phyloP scores from a whole-genome alignment of 2,329 filamentous ascomycete species.

The Tolypocladium tundrense region DNA sequence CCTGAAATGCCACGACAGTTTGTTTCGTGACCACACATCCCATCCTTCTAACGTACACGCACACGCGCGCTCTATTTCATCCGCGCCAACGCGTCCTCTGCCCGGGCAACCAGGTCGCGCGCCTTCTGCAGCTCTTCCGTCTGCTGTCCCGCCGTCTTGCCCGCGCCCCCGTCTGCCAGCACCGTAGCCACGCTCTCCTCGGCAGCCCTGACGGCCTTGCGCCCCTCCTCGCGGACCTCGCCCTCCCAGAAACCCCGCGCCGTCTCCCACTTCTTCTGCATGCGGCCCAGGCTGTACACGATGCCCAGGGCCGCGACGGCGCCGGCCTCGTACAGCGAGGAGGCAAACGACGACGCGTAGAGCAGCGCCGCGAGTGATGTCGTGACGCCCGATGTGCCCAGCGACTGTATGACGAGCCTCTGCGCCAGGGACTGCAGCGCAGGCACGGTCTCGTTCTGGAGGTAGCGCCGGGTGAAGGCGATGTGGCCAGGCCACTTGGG shows the following conservation, averaged over 20 bases:
- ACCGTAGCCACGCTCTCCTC: slow-evolving; percentile 42
- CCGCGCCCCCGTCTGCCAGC: slow-evolving; percentile 22
- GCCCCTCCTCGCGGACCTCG: slow-evolving; percentile 56
- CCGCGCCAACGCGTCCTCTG: slow-evolving; percentile 35
- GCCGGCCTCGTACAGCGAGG: slow-evolving; percentile 49
- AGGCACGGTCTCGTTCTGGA: slow-evolving; percentile 57
- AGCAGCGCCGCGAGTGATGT: slow-evolving; percentile 43
- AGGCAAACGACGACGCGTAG: slow-evolving; percentile 45
- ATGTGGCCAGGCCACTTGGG: slow-evolving; percentile 67
- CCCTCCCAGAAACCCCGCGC: slow-evolving; percentile 53
- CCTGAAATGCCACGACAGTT: not conserved
- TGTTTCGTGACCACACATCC: not conserved
- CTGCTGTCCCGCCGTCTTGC: slow-evolving; percentile 13
- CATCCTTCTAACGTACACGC: not conserved
- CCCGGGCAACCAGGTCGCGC: slow-evolving; percentile 35
- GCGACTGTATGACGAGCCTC: slow-evolving; percentile 62
- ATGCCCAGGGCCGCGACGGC: slow-evolving; percentile 51
- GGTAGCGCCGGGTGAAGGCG: slow-evolving; percentile 54
- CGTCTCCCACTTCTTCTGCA: slow-evolving; percentile 54
- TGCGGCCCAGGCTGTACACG: slow-evolving; percentile 45
- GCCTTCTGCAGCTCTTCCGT: slow-evolving; percentile 27
- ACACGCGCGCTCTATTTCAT: slow-evolving; percentile 27
- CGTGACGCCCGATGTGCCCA: slow-evolving; percentile 59
- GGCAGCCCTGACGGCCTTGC: slow-evolving; percentile 48
- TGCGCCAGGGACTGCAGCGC: slow-evolving; percentile 64